Conservation (phyloP, 129 eudicot genomes). For the Erigeron canadensis region DNA sequence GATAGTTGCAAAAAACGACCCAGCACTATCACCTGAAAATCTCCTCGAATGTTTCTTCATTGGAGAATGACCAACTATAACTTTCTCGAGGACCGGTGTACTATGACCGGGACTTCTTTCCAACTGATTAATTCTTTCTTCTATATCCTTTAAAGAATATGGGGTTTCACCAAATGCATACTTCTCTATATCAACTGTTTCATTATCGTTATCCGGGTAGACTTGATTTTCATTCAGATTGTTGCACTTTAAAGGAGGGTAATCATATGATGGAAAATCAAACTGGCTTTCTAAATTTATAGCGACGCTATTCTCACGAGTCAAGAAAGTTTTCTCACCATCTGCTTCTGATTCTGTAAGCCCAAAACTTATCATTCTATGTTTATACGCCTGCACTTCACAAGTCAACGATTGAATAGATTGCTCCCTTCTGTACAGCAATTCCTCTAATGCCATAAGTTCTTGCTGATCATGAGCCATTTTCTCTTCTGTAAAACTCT, state of each 20-base stretch:
- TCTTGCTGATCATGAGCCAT: constrained; percentile 90
- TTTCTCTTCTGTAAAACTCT: constrained; percentile 82
- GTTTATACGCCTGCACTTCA: constrained; percentile 82
- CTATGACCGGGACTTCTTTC: constrained; percentile 58
- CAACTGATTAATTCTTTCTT: constrained; percentile 64
- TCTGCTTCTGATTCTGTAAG: constrained; percentile 79
- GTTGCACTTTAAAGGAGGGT: constrained; percentile 81
- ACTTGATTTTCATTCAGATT: constrained; percentile 55
- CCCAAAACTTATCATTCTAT: constrained; percentile 83
- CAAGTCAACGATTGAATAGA: constrained; percentile 64
- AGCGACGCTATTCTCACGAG: constrained; percentile 44
- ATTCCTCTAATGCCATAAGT: constrained; percentile 60
- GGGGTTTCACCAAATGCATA: constrained; percentile 88
- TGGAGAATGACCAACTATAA: constrained; percentile 76
- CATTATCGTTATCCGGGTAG: constrained; percentile 44
- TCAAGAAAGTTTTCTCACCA: constrained; percentile 41
- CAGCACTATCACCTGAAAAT: constrained; percentile 51
- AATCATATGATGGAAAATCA: constrained; percentile 52
- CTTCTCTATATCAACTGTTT: constrained; percentile 65
- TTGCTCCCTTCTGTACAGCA: constrained; percentile 79
- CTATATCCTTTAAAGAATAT: constrained; percentile 62
- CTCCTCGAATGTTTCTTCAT: constrained; percentile 62
- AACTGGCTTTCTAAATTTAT: constrained; percentile 38
- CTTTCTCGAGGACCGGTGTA: constrained; percentile 73
- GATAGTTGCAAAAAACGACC: constrained; percentile 34